Evolutionary conservation across 2,329 filamentous ascomycete genomes (phyloP).

Genomic region (Nemania sp.): DNA sequence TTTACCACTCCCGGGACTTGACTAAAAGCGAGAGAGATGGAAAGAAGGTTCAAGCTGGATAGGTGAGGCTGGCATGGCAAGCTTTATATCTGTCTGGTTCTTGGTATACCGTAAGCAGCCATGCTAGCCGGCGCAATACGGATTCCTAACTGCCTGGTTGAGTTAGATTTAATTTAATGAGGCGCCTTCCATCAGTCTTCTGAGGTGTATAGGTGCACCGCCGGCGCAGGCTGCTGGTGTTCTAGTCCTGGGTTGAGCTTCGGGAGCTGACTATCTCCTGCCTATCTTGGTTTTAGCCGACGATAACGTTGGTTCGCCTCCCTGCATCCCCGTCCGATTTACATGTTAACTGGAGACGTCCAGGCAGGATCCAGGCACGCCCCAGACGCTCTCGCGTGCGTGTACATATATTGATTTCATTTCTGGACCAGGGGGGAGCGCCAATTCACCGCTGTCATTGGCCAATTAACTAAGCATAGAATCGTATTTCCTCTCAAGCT

Average conservation of each 20-base stretch:
- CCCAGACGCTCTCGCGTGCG: slow-evolving; percentile 16
- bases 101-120: slow-evolving; percentile 13
- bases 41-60: not conserved
- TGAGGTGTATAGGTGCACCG: slow-evolving; percentile 42
- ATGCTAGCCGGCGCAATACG: slow-evolving; percentile 16
- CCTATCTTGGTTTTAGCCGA: slow-evolving; percentile 41
- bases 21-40: slow-evolving; percentile 46
- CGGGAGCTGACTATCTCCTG: slow-evolving; percentile 56
- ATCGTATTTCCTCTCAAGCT: slow-evolving; percentile 8
- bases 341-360: slow-evolving; percentile 21
- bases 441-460: slow-evolving; percentile 25
- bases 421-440: slow-evolving; percentile 20
- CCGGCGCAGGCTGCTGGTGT: slow-evolving; percentile 44
- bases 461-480: slow-evolving; percentile 12
- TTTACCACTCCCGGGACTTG: slow-evolving; percentile 56
- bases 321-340: slow-evolving; percentile 22
- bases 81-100: slow-evolving; percentile 30
- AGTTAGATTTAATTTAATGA: slow-evolving; percentile 29
- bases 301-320: slow-evolving; percentile 30
- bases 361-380: slow-evolving; percentile 28
- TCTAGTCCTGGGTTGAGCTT: slow-evolving; percentile 12
- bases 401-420: slow-evolving; percentile 22
- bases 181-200: not conserved
- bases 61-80: slow-evolving; percentile 9
- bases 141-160: slow-evolving; percentile 29